These are phyloP conservation scores for Viridothelium virens DNA, from an alignment of 495 filamentous ascomycete species.

Conservation along the genomic window DNA sequence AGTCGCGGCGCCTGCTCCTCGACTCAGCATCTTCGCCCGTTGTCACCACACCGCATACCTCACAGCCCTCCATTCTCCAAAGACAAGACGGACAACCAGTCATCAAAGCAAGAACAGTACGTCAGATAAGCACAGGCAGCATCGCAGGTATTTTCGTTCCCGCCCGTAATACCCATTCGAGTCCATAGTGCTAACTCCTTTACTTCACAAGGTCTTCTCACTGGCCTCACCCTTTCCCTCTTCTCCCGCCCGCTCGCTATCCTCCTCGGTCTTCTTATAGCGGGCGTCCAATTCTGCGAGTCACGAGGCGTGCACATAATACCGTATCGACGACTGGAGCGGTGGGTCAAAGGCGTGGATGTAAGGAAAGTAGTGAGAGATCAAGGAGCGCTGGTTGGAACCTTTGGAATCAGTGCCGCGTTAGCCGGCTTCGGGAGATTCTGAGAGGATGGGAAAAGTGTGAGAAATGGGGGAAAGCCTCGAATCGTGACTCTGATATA, in stretches of 20 bases:
- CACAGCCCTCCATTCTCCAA: constrained; percentile 27
- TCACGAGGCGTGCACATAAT: constrained; percentile 67
- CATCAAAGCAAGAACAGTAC: constrained; percentile 23
- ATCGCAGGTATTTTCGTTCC: constrained; percentile 23
- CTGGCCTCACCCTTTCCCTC: constrained; percentile 60
- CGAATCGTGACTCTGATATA: too few species aligned
- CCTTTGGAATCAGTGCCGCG: constrained; percentile 68
- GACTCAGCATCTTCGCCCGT: constrained; percentile 20
- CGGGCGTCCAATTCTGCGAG: constrained; percentile 58
- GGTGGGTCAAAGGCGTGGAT: constrained; percentile 50
- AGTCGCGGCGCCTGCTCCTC: constrained; percentile 15
- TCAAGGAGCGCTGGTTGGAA: constrained; percentile 69
- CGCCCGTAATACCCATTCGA: too few species aligned
- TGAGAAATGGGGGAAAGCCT: neutral
- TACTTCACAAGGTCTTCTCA: constrained; percentile 48
- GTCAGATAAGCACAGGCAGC: constrained; percentile 32
- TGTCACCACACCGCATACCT: constrained; percentile 21
- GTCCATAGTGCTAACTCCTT: neutral
- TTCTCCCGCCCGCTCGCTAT: constrained; percentile 70
- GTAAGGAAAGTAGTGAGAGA: constrained; percentile 53
- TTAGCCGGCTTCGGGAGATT: constrained; percentile 67
- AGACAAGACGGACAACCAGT: constrained; percentile 12
- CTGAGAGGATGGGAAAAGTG: constrained; percentile 22
- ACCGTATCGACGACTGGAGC: constrained; percentile 51
- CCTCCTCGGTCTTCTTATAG: constrained; percentile 61